Percentiles rank a stretch among this genome's conserved stretches.
Evolutionary conservation across 169 alveolate genomes (phyloP).

Genomic region (Prorocentrum cordatum): DNA sequence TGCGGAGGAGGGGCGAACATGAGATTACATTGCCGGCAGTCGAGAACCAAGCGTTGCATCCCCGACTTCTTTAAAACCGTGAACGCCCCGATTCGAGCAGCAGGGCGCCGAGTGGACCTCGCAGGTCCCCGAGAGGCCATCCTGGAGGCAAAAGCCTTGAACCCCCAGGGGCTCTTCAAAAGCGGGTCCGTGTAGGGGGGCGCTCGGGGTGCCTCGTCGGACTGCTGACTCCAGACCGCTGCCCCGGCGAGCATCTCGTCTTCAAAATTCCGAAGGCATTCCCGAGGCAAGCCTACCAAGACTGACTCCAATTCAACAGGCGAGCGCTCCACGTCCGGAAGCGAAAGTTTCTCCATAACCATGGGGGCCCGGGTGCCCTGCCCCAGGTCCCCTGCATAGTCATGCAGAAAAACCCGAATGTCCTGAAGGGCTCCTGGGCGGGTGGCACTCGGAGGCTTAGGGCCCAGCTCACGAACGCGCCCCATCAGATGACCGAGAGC

Average conservation of each 20-base stretch:
- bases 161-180: background rate
- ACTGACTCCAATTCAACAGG: background rate
- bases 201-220: background rate
- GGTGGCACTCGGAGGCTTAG: background rate
- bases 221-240: background rate
- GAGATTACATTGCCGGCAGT: background rate
- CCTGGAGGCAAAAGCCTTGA: background rate
- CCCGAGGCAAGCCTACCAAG: background rate
- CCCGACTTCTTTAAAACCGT: background rate
- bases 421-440: conserved; percentile 1
- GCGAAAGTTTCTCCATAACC: background rate
- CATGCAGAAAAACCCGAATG: background rate
- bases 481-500: background rate
- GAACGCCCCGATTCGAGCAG: conserved; percentile 9
- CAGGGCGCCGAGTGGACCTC: background rate
- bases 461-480: background rate
- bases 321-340: background rate
- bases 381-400: background rate
- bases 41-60: background rate
- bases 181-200: background rate
- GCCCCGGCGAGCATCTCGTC: background rate
- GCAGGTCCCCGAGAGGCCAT: background rate
- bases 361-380: background rate
- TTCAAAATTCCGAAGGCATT: background rate
- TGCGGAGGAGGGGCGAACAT: background rate